phyloP scores from a whole-genome alignment of 2,329 filamentous ascomycete species.

The Beauveria australis region DNA sequence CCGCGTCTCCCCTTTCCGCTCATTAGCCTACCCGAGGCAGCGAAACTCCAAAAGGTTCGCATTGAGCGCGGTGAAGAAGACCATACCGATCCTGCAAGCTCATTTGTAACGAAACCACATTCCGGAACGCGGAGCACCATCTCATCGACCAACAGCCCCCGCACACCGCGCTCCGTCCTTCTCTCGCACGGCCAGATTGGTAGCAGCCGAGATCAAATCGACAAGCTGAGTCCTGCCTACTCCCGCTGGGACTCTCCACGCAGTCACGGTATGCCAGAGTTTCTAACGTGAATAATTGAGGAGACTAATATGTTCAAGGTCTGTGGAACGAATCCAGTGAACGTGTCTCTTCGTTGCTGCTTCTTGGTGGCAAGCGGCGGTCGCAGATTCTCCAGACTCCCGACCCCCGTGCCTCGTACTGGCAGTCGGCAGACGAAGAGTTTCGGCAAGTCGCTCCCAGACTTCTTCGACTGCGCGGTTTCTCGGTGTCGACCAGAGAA shows the following conservation, averaged over 20 bases:
- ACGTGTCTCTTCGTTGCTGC: conserved; percentile 1
- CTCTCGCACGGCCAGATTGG: conserved; percentile 4
- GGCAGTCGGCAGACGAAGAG: conserved; percentile 5
- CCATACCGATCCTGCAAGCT: conserved; percentile 23
- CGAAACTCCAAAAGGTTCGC: conserved; percentile 24
- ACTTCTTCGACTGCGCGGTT: conserved; percentile 18
- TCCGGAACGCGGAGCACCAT: conserved; percentile 25
- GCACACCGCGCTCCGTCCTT: conserved; percentile 20
- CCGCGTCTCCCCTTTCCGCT: conserved; percentile 27
- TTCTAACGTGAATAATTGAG: background rate
- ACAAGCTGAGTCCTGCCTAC: background rate
- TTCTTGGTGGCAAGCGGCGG: conserved; percentile 2
- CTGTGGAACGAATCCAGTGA: conserved; percentile 2
- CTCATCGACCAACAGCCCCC: conserved; percentile 18
- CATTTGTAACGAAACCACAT: conserved; percentile 21
- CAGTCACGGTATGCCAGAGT: background rate
- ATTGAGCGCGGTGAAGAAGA: conserved; percentile 29
- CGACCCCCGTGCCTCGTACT: conserved; percentile 1
- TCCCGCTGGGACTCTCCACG: conserved; percentile 6
- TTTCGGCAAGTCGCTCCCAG: conserved; percentile 12
- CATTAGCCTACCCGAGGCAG: conserved; percentile 30
- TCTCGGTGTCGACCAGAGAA: conserved; percentile 18
- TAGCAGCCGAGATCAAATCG: background rate
- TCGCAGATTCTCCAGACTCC: conserved; percentile 2
- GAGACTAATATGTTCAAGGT: background rate